Base-by-base conservation (phyloP, 495 filamentous ascomycete genomes). In the Amorphotheca resinae region DNA sequence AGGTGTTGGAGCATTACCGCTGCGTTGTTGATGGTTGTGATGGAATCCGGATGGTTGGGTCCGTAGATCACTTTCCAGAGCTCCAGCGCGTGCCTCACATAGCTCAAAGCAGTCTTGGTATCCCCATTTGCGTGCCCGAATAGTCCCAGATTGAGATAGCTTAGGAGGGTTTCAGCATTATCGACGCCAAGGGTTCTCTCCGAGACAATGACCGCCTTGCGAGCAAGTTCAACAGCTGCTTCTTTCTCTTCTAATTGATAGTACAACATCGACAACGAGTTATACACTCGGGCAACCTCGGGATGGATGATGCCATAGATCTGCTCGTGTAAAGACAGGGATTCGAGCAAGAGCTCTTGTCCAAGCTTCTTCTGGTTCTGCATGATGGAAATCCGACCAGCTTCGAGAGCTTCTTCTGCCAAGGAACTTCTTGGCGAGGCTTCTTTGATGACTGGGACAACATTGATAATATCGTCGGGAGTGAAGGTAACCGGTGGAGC, bases 11-110 rank as follows among this genome's bases (percentile, higher is more conserved):
- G 76, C 93, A 99, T 99, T 21, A 96, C 91, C 9, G 93, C 93
- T 11, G 85, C 87, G 59, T 99, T 99, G 73, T 96, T 99, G 63
- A 96, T 80, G 22, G 93, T 95, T 9, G 93, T 99, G 64, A 96
- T 94, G 12, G 86, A 91, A 62, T 99, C 93, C 2, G 93, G 93
- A 64, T 99, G 93, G 56, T 83, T 80, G 9, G 77, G 63, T 33
- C 93, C 93, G 57, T 94, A 96, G 58, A 95, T 87, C 59, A 95
- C 73, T 70, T 95, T 95, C 89, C 87, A 95, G 43, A 96, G 69
- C 51, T 91, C 80, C 55, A 99, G 76, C 9, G 93, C 91, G 55
- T 96, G 93, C 57, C 82, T 84, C 49, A 94, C 76, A 60, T 93
- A 95, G 1, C 70, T 67, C 37, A 99, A 65, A 14, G 89, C 93